A percentile compares a stretch with the other conserved stretches of the same genome.
These are phyloP conservation scores for Bruguiera hainesii DNA, from an alignment of 441 rosid species.

Conservation along the genomic window DNA sequence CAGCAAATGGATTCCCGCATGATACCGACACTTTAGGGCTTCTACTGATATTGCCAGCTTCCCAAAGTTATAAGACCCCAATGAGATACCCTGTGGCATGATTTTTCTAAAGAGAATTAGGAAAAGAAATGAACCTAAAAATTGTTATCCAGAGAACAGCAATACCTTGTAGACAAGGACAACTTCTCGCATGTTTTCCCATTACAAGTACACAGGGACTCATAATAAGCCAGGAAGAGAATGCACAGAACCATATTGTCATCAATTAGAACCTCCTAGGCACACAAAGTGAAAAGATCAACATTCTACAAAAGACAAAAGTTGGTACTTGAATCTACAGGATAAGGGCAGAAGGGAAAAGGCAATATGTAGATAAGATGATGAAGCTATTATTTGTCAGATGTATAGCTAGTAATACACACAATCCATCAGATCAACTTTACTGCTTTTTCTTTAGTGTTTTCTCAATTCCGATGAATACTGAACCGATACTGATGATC, in stretches of 20 bases:
- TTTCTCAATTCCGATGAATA: slow-evolving; percentile 46
- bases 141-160: slow-evolving; percentile 24
- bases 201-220: slow-evolving; percentile 68
- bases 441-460: slow-evolving; percentile 39
- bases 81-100: slow-evolving; percentile 58
- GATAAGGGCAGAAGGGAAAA: background rate
- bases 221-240: slow-evolving; percentile 79
- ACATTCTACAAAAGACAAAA: slow-evolving; percentile 45
- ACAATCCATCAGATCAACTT: too few species aligned
- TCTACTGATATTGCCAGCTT: slow-evolving; percentile 74
- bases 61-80: slow-evolving; percentile 60
- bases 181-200: slow-evolving; percentile 75
- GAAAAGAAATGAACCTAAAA: slow-evolving; percentile 11
- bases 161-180: slow-evolving; percentile 65
- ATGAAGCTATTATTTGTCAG: background rate
- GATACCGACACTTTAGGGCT: slow-evolving; percentile 55
- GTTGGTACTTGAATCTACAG: too few species aligned
- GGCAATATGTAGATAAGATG: slow-evolving; percentile 5
- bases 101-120: slow-evolving; percentile 24
- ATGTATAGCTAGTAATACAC: too few species aligned
- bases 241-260: slow-evolving; percentile 78
- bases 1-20: slow-evolving; percentile 67
- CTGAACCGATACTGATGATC: slow-evolving; percentile 36
- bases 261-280: slow-evolving; percentile 86
- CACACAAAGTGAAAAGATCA: slow-evolving; percentile 86